Percentiles rank a stretch among this genome's conserved stretches.
These are phyloP conservation scores for Scytalidium sp. DNA, from an alignment of 2,329 filamentous ascomycete species.

Conservation along the genomic window DNA sequence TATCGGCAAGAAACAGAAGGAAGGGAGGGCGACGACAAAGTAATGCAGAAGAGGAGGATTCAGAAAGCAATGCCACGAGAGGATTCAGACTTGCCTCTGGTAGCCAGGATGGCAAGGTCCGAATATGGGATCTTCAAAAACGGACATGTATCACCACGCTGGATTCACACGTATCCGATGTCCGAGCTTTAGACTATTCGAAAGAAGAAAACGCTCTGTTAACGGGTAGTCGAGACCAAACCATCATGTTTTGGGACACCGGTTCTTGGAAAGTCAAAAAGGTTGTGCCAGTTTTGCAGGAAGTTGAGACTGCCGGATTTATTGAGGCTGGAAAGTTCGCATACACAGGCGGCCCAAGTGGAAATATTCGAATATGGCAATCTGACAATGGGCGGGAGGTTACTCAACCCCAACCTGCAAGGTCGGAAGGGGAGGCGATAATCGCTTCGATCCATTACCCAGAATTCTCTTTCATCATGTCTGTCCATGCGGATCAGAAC, in stretches of 20 bases:
- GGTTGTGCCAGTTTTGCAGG: constrained; percentile 80
- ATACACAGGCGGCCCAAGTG: constrained; percentile 83
- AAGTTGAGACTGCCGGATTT: constrained; percentile 82
- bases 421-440: constrained; percentile 63
- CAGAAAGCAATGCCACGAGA: constrained; percentile 44
- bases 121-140: constrained; percentile 89
- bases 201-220: constrained; percentile 70
- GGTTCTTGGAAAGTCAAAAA: constrained; percentile 79
- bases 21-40: constrained; percentile 34
- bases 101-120: constrained; percentile 88
- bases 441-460: constrained; percentile 67
- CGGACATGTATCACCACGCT: constrained; percentile 73
- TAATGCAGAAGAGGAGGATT: constrained; percentile 43
- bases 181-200: constrained; percentile 84
- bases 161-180: constrained; percentile 92
- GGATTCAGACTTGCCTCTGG: constrained; percentile 84
- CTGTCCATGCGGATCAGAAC: constrained; percentile 86
- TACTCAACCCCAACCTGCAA: constrained; percentile 66
- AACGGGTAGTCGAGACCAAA: constrained; percentile 89
- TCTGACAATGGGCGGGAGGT: constrained; percentile 74
- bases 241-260: constrained; percentile 87
- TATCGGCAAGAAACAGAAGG: constrained; percentile 40
- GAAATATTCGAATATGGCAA: constrained; percentile 80
- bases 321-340: constrained; percentile 67
- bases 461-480: constrained; percentile 68